phyloP scores from a whole-genome alignment of 176 grass and related monocot genomes.

The Rhynchospora breviuscula region DNA sequence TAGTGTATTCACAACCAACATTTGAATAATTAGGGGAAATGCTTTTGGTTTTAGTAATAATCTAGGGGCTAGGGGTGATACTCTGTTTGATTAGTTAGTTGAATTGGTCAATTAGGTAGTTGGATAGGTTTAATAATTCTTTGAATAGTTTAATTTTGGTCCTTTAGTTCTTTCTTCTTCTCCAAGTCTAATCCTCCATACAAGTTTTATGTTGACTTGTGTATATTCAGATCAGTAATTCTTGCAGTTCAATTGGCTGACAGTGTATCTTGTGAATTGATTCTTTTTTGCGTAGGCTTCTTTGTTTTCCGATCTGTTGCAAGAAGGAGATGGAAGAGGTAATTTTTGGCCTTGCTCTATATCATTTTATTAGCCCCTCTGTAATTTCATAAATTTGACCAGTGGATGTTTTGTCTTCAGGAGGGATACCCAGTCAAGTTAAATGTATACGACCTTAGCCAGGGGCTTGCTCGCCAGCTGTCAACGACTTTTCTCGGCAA shows the following conservation, averaged over 20 bases:
- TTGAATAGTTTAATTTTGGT: background rate
- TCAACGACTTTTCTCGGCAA: slow-evolving; percentile 54
- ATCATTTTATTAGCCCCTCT: background rate
- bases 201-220: background rate
- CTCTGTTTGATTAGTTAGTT: background rate
- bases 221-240: background rate
- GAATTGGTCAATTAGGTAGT: background rate
- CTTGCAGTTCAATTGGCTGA: background rate
- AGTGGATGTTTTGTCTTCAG: slow-evolving; percentile 31
- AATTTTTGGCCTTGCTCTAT: background rate
- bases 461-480: slow-evolving; percentile 67
- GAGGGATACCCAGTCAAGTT: slow-evolving; percentile 84
- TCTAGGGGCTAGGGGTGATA: background rate
- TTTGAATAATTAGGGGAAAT: background rate
- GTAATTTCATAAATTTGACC: slow-evolving; percentile 2
- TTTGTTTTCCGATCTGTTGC: slow-evolving; percentile 43
- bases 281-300: slow-evolving; percentile 37
- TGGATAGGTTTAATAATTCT: background rate
- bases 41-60: background rate
- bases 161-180: slow-evolving; percentile 5
- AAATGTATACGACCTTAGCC: slow-evolving; percentile 79
- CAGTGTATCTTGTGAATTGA: background rate
- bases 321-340: slow-evolving; percentile 60
- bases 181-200: background rate
- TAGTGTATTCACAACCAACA: background rate